Base-by-base conservation (phyloP, 2,329 filamentous ascomycete genomes). In the Xylariaceae sp. region DNA sequence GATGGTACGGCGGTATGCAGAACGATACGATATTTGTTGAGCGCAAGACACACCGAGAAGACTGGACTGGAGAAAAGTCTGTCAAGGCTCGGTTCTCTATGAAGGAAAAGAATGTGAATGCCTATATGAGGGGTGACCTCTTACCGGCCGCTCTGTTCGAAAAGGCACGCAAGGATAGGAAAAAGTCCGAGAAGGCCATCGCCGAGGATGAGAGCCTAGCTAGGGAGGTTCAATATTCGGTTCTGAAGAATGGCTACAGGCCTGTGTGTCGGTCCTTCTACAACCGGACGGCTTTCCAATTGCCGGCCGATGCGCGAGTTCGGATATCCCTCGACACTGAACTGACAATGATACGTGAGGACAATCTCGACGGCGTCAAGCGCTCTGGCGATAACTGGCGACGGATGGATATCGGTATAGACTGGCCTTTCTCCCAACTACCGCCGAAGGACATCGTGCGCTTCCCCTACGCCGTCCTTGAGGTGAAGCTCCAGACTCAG, bases 31-130 rank as follows among this genome's bases (percentile, higher is more conserved):
- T 97, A 41, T 98, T 97, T 57, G 84, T 98, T 16, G 92, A 98
- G 70, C 80, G 92, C 47, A 98, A 98, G 68, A 98, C 92, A 1
- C 92, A 98, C 68, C 83, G 92, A 27, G 92, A 98, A 64, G 92
- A 98, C 62, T 98, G 92, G 92, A 98, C 92, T 0, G 92, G 92
- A 42, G 92, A 98, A 63, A 95, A 97, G 68, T 97, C 90, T 2
- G 92, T 98, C 66, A 98, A 98, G 69, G 90, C 92, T 30, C 85
- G 92, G 30, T 98, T 98, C 59, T 76, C 85, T 7, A 73, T 92
- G 49, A 97, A 98, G 69, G 92, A 98, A 68, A 98, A 98, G 74
- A 86, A 96, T 47, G 84, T 98, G 57, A 97, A 97, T 58, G 76
- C 87, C 11, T 98, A 89, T 61, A 70, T 98, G 64, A 74, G 74